Evolutionary conservation across 331 rosid genomes (phyloP).

Genomic region (Quercus tomentella): DNA sequence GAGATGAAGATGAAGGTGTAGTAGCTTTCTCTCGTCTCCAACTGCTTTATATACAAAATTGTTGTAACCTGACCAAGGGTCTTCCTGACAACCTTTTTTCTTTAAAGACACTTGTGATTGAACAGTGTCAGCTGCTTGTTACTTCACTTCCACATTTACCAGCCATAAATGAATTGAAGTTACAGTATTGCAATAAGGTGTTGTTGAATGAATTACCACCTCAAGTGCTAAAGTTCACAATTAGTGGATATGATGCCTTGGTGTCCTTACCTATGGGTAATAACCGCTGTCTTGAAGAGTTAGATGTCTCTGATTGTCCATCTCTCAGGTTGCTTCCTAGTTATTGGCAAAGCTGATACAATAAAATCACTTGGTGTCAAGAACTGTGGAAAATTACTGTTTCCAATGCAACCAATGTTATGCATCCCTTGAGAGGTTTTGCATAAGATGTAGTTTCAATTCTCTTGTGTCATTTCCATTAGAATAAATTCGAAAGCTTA

Average conservation of each 20-base stretch:
- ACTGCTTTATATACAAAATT: not conserved
- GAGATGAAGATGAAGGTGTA: not conserved
- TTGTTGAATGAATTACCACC: slow-evolving; percentile 4
- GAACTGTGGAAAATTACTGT: slow-evolving; percentile 5
- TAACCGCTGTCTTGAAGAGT: slow-evolving; percentile 3
- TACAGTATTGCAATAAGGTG: slow-evolving; percentile 5
- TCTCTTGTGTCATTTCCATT: slow-evolving; percentile 8
- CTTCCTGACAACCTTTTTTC: not conserved
- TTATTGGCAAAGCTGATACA: slow-evolving; percentile 11
- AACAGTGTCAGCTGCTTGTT: not conserved
- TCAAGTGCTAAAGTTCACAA: slow-evolving; percentile 7
- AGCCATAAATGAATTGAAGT: not conserved
- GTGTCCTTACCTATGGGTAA: not conserved
- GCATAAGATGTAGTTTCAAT: slow-evolving; percentile 9
- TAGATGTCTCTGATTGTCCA: slow-evolving; percentile 12
- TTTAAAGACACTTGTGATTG: not conserved
- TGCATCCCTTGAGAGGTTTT: not conserved
- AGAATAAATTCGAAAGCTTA: slow-evolving; percentile 4
- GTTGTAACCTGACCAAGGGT: not conserved
- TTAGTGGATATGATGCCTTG: slow-evolving; percentile 8
- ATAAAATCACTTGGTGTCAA: slow-evolving; percentile 2
- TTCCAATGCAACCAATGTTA: slow-evolving; percentile 9
- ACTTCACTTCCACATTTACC: not conserved
- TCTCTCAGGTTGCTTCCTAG: not conserved
- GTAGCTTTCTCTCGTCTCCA: not conserved